These are phyloP conservation scores for Psilocybe sp. DNA, from an alignment of 768 basidiomycete species.

Conservation along the genomic window DNA sequence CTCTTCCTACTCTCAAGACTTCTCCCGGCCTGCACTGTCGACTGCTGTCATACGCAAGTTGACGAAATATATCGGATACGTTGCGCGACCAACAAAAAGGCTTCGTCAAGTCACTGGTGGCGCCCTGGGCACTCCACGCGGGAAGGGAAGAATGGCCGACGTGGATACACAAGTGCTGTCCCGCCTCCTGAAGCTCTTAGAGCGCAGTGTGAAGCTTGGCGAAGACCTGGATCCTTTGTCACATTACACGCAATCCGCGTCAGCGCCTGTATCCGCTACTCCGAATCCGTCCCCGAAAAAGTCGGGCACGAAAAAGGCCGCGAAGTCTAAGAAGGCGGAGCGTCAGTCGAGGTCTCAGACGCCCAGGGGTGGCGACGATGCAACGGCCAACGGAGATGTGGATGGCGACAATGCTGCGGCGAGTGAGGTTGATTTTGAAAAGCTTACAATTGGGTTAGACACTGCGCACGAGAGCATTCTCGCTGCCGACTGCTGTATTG, in stretches of 20 bases:
- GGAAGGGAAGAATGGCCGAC: slow-evolving; percentile 60
- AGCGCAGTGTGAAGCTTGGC: slow-evolving; percentile 72
- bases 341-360: slow-evolving; percentile 44
- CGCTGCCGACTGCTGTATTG: slow-evolving; percentile 82
- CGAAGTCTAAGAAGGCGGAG: slow-evolving; percentile 35
- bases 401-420: slow-evolving; percentile 16
- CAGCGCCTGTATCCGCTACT: slow-evolving; percentile 16
- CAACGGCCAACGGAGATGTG: slow-evolving; percentile 13
- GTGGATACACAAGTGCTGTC: slow-evolving; percentile 62
- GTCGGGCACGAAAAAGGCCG: slow-evolving; percentile 38
- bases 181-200: slow-evolving; percentile 72
- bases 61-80: slow-evolving; percentile 63
- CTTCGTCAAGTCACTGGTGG: slow-evolving; percentile 43
- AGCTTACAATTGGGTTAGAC: slow-evolving; percentile 51
- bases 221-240: slow-evolving; percentile 76
- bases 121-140: slow-evolving; percentile 41
- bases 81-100: slow-evolving; percentile 69
- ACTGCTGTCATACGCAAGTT: slow-evolving; percentile 62
- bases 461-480: slow-evolving; percentile 69
- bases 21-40: slow-evolving; percentile 58
- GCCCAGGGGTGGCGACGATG: slow-evolving; percentile 27
- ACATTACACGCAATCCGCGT: slow-evolving; percentile 9
- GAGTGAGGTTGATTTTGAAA: slow-evolving; percentile 48
- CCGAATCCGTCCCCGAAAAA: slow-evolving; percentile 50
- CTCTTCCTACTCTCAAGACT: slow-evolving; percentile 57